Percentiles rank a stretch among this genome's conserved stretches.
Evolutionary conservation across 2,329 filamentous ascomycete genomes (phyloP).

Genomic region (Colletotrichum sp.): DNA sequence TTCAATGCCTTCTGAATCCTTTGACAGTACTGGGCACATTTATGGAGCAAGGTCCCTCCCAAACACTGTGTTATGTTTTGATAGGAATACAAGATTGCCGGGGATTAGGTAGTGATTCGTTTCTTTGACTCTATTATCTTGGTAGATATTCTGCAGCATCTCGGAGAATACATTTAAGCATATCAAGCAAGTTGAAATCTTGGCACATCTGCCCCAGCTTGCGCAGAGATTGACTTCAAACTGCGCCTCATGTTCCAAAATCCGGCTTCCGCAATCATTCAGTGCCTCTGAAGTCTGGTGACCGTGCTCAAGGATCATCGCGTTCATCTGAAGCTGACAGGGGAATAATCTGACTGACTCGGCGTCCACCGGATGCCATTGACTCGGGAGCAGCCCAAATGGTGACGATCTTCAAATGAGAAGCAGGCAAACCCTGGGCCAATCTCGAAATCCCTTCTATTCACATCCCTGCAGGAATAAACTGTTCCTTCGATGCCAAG

Average conservation of each 20-base stretch:
- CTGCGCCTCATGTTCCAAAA: background rate
- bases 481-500: rapidly evolving
- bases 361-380: background rate
- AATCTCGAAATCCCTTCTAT: background rate
- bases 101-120: background rate
- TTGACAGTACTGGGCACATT: background rate
- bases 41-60: background rate
- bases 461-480: background rate
- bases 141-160: background rate
- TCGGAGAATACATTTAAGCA: background rate
- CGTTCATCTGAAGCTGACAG: background rate
- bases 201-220: background rate
- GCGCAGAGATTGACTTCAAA: background rate
- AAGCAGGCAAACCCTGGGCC: background rate
- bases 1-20: rapidly evolving
- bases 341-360: background rate
- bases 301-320: background rate
- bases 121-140: background rate
- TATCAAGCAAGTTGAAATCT: background rate
- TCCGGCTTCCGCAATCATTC: background rate
- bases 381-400: background rate
- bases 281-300: background rate
- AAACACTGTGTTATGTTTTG: background rate
- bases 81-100: background rate
- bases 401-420: background rate